Conservation (phyloP, 331 rosid species). For the Arachis monticola region DNA sequence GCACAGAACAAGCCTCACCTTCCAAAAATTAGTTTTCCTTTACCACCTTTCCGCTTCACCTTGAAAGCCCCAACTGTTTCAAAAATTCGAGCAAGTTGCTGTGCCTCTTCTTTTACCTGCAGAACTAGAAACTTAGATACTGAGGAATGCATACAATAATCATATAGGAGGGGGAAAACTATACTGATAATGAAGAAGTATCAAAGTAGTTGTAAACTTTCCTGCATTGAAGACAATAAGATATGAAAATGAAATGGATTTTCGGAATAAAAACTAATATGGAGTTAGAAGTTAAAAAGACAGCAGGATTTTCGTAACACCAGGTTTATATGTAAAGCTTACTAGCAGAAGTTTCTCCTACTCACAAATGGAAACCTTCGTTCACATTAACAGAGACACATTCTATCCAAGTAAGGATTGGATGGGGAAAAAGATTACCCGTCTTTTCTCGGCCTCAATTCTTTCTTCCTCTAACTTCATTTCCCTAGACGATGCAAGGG, state of each 20-base stretch:
- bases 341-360: conserved; percentile 17
- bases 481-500: conserved; percentile 58
- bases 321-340: conserved; percentile 15
- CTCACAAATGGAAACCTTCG: conserved; percentile 21
- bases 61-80: conserved; percentile 94
- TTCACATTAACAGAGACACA: conserved; percentile 19
- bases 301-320: conserved; percentile 8
- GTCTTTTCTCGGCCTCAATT: conserved; percentile 90
- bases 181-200: background rate
- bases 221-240: background rate
- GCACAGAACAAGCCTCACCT: conserved; percentile 51
- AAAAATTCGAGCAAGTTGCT: conserved; percentile 80
- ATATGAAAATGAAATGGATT: conserved; percentile 21
- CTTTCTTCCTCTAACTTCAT: conserved; percentile 90
- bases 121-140: conserved; percentile 32
- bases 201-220: background rate
- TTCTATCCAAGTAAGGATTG: conserved; percentile 21
- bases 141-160: conserved; percentile 6
- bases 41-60: conserved; percentile 98
- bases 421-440: conserved; percentile 55
- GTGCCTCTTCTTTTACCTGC: conserved; percentile 96
- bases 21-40: conserved; percentile 95
- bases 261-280: background rate
- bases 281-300: background rate
- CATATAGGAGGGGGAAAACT: background rate